These are phyloP conservation scores for Barnettozyma wickerhamii DNA, from an alignment of 805 yeast species.

Conservation along the genomic window DNA sequence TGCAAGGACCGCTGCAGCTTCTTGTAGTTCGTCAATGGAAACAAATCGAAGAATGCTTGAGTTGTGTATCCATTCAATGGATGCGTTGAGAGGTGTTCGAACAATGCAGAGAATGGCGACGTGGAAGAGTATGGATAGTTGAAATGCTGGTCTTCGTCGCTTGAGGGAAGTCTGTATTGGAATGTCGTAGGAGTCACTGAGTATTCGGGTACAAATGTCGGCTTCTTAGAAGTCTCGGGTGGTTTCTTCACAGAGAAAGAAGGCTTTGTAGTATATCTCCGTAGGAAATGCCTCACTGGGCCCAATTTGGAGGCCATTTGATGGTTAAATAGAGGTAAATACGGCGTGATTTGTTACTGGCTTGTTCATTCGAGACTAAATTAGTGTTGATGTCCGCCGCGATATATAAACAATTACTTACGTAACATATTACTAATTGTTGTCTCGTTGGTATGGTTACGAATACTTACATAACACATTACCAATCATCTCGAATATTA, in stretches of 20 bases:
- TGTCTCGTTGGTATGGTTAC: too few species aligned
- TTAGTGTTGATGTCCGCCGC: too few species aligned
- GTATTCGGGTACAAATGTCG: slow-evolving; percentile 16
- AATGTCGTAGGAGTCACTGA: slow-evolving; percentile 21
- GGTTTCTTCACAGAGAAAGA: slow-evolving; percentile 1
- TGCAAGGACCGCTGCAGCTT: slow-evolving; percentile 26
- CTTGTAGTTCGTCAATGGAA: slow-evolving; percentile 15
- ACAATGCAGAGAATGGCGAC: slow-evolving; percentile 16
- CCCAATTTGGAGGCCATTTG: background rate
- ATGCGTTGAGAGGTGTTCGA: slow-evolving; percentile 13
- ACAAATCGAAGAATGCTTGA: slow-evolving; percentile 17
- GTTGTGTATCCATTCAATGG: slow-evolving; percentile 17
- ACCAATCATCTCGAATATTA: slow-evolving; percentile 3
- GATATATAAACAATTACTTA: too few species aligned
- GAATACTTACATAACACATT: too few species aligned
- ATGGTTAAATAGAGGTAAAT: too few species aligned
- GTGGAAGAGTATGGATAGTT: slow-evolving; percentile 12
- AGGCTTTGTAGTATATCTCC: slow-evolving; percentile 2
- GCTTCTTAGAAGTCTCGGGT: background rate
- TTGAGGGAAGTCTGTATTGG: slow-evolving; percentile 18
- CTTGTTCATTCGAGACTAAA: too few species aligned
- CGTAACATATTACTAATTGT: too few species aligned
- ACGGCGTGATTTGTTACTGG: too few species aligned
- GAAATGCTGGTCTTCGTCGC: slow-evolving; percentile 4
- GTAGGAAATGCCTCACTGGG: background rate